Percentiles rank a stretch among this genome's conserved stretches.
Conservation (phyloP, 768 basidiomycete species). For the Trametes punicea region DNA sequence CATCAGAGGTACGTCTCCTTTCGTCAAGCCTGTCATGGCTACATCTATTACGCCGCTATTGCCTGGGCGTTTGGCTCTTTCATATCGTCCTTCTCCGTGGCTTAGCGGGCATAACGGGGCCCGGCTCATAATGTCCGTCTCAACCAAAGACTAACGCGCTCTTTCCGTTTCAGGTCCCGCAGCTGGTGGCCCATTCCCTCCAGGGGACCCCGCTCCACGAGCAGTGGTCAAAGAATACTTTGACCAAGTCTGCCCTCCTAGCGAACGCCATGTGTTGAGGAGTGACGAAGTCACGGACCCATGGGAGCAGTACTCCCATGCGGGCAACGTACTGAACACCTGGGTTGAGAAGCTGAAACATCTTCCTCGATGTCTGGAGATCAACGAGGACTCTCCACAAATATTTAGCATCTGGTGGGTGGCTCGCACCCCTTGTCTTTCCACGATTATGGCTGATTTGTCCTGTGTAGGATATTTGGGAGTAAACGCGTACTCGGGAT, state of each 20-base stretch:
- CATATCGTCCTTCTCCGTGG: background rate
- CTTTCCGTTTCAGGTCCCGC: slow-evolving; percentile 36
- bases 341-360: slow-evolving; percentile 48
- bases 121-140: background rate
- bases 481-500: slow-evolving; percentile 40
- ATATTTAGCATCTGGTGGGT: slow-evolving; percentile 54
- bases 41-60: no score
- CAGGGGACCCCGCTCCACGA: slow-evolving; percentile 37
- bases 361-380: slow-evolving; percentile 48
- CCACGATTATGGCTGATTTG: background rate
- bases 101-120: background rate
- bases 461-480: slow-evolving; percentile 52
- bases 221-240: slow-evolving; percentile 47
- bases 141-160: background rate
- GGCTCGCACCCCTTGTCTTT: background rate
- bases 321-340: slow-evolving; percentile 36
- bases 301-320: slow-evolving; percentile 28
- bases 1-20: slow-evolving; percentile 40
- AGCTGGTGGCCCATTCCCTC: slow-evolving; percentile 39
- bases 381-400: slow-evolving; percentile 35
- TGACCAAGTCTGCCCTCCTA: slow-evolving; percentile 44
- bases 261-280: slow-evolving; percentile 30
- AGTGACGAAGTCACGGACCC: slow-evolving; percentile 26
- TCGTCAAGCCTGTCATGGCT: no score
- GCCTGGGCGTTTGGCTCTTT: background rate